Evolutionary conservation across 2,329 filamentous ascomycete genomes (phyloP).

Genomic region (Arthrobotrys sinensis): DNA sequence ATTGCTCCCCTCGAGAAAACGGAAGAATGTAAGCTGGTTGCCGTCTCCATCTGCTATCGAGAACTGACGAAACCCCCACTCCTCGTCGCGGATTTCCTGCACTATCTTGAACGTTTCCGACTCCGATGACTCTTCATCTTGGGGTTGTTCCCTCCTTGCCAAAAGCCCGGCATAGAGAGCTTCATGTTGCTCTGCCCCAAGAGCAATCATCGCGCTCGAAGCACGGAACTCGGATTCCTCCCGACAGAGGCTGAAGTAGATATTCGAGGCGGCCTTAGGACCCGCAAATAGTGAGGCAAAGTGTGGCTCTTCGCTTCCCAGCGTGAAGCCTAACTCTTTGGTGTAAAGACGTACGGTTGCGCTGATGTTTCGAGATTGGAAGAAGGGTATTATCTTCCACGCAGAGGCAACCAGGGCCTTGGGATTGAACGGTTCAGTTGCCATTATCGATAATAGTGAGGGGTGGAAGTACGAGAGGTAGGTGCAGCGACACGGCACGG

Average conservation of each 20-base stretch:
- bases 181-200: conserved; percentile 13
- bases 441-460: background rate
- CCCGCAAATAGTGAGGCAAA: conserved; percentile 20
- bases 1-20: conserved; percentile 17
- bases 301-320: conserved; percentile 14
- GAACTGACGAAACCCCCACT: conserved; percentile 20
- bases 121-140: background rate
- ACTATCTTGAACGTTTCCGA: conserved; percentile 6
- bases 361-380: conserved; percentile 17
- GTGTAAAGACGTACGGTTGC: conserved; percentile 13
- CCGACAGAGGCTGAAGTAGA: conserved; percentile 9
- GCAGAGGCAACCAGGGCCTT: conserved; percentile 9
- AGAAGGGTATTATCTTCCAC: conserved; percentile 24
- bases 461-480: too few relatives aligned
- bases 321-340: conserved; percentile 3
- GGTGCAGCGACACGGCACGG: too few relatives aligned
- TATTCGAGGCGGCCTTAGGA: conserved; percentile 9
- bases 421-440: background rate
- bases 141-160: background rate
- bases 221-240: conserved; percentile 17
- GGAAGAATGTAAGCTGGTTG: conserved; percentile 14
- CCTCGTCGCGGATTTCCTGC: conserved; percentile 5
- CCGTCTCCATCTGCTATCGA: conserved; percentile 11
- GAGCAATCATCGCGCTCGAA: conserved; percentile 16
- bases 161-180: conserved; percentile 13